Percentiles rank a stretch among this genome's conserved stretches.
phyloP scores from a whole-genome alignment of 129 eudicot species.

The Flaveria brownii region DNA sequence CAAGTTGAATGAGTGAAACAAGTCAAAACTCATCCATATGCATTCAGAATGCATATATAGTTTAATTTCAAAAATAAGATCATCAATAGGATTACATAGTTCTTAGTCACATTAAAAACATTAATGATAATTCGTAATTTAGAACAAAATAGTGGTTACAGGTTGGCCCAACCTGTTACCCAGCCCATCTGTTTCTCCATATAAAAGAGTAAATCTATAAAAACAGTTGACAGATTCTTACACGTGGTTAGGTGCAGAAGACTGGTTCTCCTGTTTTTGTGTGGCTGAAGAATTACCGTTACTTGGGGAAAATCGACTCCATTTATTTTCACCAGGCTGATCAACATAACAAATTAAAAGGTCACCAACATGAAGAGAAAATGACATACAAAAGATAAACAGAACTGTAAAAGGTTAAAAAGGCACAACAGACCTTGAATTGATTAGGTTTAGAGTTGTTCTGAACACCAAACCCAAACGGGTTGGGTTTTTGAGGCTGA shows the following conservation, averaged over 20 bases:
- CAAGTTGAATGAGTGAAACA: neutral
- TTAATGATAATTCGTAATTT: too few relatives aligned
- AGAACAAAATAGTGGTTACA: neutral
- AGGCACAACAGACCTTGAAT: slow-evolving; percentile 54
- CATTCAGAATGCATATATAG: neutral
- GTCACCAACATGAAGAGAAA: slow-evolving; percentile 4
- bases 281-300: slow-evolving; percentile 40
- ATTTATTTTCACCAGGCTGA: slow-evolving; percentile 91
- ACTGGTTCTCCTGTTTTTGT: slow-evolving; percentile 42
- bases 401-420: slow-evolving; percentile 17
- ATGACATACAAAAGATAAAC: neutral
- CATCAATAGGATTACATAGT: neutral
- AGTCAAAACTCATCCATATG: neutral
- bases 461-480: slow-evolving; percentile 96
- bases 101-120: neutral
- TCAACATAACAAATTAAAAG: slow-evolving; percentile 14
- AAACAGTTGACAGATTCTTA: slow-evolving; percentile 42
- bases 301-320: slow-evolving; percentile 66
- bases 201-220: neutral
- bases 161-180: neutral
- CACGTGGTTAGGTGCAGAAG: slow-evolving; percentile 40
- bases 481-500: slow-evolving; percentile 73
- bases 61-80: neutral
- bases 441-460: slow-evolving; percentile 53
- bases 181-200: neutral